phyloP scores from a whole-genome alignment of 768 basidiomycete genomes.

The Pleurotus eryngii region DNA sequence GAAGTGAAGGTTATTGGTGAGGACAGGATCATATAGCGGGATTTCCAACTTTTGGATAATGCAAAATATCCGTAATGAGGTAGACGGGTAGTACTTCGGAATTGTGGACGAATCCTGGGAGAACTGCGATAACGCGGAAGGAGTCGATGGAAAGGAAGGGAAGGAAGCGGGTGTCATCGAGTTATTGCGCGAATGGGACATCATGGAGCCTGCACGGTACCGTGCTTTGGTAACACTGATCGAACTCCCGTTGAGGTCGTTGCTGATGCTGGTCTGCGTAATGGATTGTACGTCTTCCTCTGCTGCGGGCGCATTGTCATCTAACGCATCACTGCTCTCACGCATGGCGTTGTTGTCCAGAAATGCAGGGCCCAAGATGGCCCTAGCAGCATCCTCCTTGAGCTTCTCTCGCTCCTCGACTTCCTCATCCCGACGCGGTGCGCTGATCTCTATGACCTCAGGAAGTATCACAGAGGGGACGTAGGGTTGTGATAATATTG shows the following conservation, averaged over 20 bases:
- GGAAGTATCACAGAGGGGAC: conserved; percentile 44
- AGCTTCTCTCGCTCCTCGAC: conserved; percentile 74
- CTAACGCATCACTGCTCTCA: conserved; percentile 27
- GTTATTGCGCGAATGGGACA: conserved; percentile 29
- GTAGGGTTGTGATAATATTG: conserved; percentile 15
- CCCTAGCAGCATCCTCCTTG: conserved; percentile 71
- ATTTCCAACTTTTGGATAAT: conserved; percentile 71
- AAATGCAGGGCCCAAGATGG: conserved; percentile 58
- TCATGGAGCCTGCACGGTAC: conserved; percentile 36
- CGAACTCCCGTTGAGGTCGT: neutral
- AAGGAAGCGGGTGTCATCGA: conserved; percentile 35
- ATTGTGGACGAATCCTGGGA: conserved; percentile 48
- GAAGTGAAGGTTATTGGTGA: conserved; percentile 38
- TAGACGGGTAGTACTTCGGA: conserved; percentile 68
- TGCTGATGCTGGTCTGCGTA: neutral
- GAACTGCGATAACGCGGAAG: conserved; percentile 48
- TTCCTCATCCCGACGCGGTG: conserved; percentile 53
- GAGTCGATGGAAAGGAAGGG: conserved; percentile 64
- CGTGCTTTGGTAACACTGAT: conserved; percentile 22
- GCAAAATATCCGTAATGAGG: conserved; percentile 69
- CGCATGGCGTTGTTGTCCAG: conserved; percentile 28
- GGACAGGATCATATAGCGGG: conserved; percentile 58
- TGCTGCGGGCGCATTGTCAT: conserved; percentile 5
- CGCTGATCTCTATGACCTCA: conserved; percentile 72
- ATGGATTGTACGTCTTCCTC: conserved; percentile 4